Base-by-base conservation (phyloP, 305 asterid species). In the Fraxinus baroniana region DNA sequence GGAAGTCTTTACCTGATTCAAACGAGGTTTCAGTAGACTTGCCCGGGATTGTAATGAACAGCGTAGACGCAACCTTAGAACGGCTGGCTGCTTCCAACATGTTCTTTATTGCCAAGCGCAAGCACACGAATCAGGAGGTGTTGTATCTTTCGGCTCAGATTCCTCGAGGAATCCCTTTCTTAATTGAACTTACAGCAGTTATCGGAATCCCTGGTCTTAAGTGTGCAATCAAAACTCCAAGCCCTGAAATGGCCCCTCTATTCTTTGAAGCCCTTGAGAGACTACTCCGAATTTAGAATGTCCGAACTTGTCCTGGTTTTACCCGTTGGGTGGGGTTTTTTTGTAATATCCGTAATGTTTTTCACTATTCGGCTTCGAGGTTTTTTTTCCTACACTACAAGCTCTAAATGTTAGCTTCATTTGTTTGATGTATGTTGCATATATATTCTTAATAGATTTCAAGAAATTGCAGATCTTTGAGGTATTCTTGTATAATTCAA, bases 1-100 rank as follows among this genome's bases (percentile, higher is more conserved):
- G 99, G 99, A 97, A 95, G 86, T 97, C 99, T 1, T 86, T 97
- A 80, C 99, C 99, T 3, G 99, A 97, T 87, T 86, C 99, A 20
- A 93, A 97, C 20, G 99, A 97, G 86, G 91, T 95, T 13, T 88
- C 94, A 7, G 92, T 85, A 86, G 93, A 90, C 73, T 87, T 90
- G 64, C 91, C 92, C 0, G 74, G 73, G 41, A 68, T 92, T 18
- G 97, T 93, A 83, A 86, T 96, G 74, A 92, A 90, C 37, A 91
- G 92, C 15, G 84, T 91, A 10, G 95, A 94, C 77, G 85, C 93
- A 77, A 97, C 94, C 83, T 81, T 95, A 49, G 99, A 97, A 76
- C 88, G 78, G 68, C 86, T 97, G 85, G 89, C 97, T 52, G 87
- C 92, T 83, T 90, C 89, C n/a, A 97, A 97, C 85, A 81, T 92